phyloP scores from a whole-genome alignment of 2,329 filamentous ascomycete genomes.

The Epichloe scottii region DNA sequence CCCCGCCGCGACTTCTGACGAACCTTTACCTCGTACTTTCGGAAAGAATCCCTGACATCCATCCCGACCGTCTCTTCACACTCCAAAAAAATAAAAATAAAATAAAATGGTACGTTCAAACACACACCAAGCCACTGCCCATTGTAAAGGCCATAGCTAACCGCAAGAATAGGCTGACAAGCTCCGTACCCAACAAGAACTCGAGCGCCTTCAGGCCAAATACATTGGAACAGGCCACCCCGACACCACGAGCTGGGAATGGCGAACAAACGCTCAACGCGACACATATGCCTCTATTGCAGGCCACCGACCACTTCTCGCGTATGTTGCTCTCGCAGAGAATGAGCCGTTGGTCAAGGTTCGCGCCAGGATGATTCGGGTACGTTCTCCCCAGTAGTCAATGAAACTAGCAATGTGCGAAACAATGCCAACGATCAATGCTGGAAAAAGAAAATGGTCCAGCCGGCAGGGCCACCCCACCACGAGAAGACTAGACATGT shows the following conservation, averaged over 20 bases:
- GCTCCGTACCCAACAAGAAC: slow-evolving; percentile 91
- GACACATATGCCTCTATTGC: slow-evolving; percentile 84
- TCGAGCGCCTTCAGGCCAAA: slow-evolving; percentile 90
- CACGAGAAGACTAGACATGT: slow-evolving; percentile 33
- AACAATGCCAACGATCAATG: background rate
- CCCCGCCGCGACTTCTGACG: background rate
- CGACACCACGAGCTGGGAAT: slow-evolving; percentile 95
- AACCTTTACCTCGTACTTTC: too few relatives aligned
- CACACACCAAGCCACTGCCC: too few relatives aligned
- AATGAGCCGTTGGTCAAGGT: slow-evolving; percentile 75
- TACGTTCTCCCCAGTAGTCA: slow-evolving; percentile 19
- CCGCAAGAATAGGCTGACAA: slow-evolving; percentile 64
- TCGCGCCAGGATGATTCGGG: slow-evolving; percentile 66
- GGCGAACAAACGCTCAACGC: slow-evolving; percentile 88
- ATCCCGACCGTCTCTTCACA: too few relatives aligned
- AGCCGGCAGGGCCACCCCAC: slow-evolving; percentile 46
- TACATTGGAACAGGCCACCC: slow-evolving; percentile 94
- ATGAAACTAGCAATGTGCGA: background rate
- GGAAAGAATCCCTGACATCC: too few relatives aligned
- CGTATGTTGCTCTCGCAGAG: slow-evolving; percentile 81
- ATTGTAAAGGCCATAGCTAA: background rate
- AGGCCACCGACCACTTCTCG: slow-evolving; percentile 76
- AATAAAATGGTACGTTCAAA: too few relatives aligned
- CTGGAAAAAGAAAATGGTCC: slow-evolving; percentile 49
- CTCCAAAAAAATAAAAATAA: too few relatives aligned